These are phyloP conservation scores for Hypsizygus marmoreus DNA, from an alignment of 768 basidiomycete genomes.

Conservation along the genomic window DNA sequence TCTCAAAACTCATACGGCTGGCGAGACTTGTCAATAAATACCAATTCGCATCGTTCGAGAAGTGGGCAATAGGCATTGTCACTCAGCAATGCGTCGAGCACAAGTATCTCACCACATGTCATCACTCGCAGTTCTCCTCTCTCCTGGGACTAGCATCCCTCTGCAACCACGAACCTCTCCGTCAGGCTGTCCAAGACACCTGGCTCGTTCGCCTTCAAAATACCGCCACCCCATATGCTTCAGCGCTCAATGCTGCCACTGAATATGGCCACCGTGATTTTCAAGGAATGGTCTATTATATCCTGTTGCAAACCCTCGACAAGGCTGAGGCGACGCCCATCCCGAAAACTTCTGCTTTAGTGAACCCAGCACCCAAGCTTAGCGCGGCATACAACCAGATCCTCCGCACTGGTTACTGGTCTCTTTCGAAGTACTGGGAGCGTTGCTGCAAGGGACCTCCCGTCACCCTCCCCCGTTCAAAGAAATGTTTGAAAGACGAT, in stretches of 20 bases:
- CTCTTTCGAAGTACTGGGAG: constrained; percentile 6
- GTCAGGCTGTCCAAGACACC: background rate
- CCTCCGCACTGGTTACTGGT: constrained; percentile 2
- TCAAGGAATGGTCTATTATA: constrained; percentile 4
- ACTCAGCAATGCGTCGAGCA: background rate
- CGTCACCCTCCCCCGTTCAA: too few relatives aligned
- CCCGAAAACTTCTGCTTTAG: background rate
- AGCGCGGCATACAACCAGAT: background rate
- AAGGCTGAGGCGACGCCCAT: background rate
- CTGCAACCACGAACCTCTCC: background rate
- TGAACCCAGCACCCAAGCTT: background rate
- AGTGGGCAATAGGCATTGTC: background rate
- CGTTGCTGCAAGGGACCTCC: background rate
- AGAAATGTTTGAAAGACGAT: too few relatives aligned
- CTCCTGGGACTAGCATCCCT: background rate
- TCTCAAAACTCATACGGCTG: constrained; percentile 9
- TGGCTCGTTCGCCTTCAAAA: constrained; percentile 1
- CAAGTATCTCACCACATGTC: background rate
- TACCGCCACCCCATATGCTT: background rate
- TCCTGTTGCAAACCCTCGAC: constrained; percentile 4
- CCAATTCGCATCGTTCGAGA: background rate
- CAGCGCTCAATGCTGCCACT: background rate
- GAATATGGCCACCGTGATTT: constrained; percentile 4
- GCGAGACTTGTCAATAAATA: constrained; percentile 14
- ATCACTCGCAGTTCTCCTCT: background rate